Evolutionary conservation across 148 eudicot species (phyloP), one percentile per base, ranked within the genome.

Genomic region (Camellia japonica): DNA sequence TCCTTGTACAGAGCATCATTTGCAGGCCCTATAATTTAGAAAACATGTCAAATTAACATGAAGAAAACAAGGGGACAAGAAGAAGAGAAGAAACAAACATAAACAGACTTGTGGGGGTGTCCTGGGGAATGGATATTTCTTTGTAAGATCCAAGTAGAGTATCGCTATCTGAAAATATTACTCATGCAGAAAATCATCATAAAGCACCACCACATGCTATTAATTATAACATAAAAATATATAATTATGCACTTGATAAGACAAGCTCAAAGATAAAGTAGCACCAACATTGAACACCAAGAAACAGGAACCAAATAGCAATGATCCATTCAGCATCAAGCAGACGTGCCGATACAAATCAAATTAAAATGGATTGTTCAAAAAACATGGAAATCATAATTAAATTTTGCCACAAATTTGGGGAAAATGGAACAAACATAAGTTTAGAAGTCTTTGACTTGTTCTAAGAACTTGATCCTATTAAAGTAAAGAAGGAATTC

Each of bases 1-100:
- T 95, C 97, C 85, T 88, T 89, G 87, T 89, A 93, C 62, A 95
- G 78, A 77, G 91, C 85, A 81, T 90, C 95, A 85, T 71, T 80
- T 73, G 81, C 78, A 15, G 60, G 73, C 59, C 86, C 84, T 84
- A 84, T 1, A 70, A 54, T 44, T 20, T n/a, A 61, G 47, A 38
- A 79, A 62, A 51, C 68, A 67, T 7, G 7, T 13, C 7, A 10
- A 69, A 9, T 47, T 49, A 41, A 42, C 7, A 23, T 14, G 14
- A 58, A 23, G 12, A 68, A 56, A 44, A 59, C 3, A 75, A 23
- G 60, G 10, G 46, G 46, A 16, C 43, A n/a, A 4, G 9, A 16
- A 10, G 20, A 6, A 19, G 73, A 19, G 52, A 49, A 49, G 5
- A 49, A 49, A 49, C 7, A 7, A 18, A 46, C 6, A 63, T 20